Evolutionary conservation across 768 basidiomycete genomes (phyloP), one percentile per base, ranked within the genome.

Genomic region (Boletus coccyginus): DNA sequence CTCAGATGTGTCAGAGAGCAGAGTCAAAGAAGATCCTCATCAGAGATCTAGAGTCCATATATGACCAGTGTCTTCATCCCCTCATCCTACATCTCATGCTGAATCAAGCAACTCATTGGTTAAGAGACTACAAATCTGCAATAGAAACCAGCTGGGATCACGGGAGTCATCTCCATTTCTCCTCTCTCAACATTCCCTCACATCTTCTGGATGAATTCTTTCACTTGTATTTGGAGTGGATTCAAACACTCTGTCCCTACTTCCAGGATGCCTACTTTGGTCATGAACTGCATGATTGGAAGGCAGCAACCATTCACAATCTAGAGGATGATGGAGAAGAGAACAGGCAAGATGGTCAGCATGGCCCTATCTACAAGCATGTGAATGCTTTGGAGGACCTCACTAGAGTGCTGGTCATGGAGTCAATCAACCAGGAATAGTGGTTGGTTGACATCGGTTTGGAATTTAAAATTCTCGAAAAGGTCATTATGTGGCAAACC

Each of bases 271-370:
- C 56, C 0, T 62, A 62, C 8, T 62, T 62, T 13, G 51, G 16
- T 1, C 60, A 62, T 31, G 60, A 62, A 19, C 27, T 62, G 0
- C 29, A 33, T 0, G 56, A 56, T 3, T 62, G 60, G 56, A 62
- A 62, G 9, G 60, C 19, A 0, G 55, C 46, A 0, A 62, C 53
- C 0, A 46, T 55, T 1, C 59, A 61, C n/a, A 29, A 60, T 11
- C 1, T 24, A 7, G n/a, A 13, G 5, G 32, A 5, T 12, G n/a
- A 12, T 40, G 27, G 27, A 13, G 24, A 49, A 3, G 46, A 16
- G 6, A 14, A 35, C 2, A 13, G 7, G 31, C 6, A 27, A 27
- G 27, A 27, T 27, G 27, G 27, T 27, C 27, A 27, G 27, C 27
- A 27, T 32, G 31, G 31, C 9, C 9, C 31, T 32, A 35, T 21